Evolutionary conservation across 2,329 filamentous ascomycete genomes (phyloP), one percentile per base, ranked within the genome.

Genomic region (Diaporthe amygdali): DNA sequence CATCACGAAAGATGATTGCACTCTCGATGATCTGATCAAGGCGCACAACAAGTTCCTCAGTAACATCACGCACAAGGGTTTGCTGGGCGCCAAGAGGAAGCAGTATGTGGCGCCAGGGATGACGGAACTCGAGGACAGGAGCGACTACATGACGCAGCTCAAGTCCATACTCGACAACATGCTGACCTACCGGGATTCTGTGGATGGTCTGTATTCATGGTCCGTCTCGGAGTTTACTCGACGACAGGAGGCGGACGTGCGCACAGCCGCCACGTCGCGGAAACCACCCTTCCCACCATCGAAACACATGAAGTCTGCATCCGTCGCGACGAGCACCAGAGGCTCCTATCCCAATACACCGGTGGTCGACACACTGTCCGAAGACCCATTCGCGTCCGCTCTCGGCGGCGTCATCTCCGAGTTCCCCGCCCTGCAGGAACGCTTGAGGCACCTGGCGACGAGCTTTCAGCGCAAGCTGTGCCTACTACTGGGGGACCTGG

Each of bases 171-270:
- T 99, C 59, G 95, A 96, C 77, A 91, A 93, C 71, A 99, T 99
- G 95, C 91, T 99, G 47, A 89, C 90, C 47, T 99, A 98, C 82
- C 94, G 96, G 76, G 96, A 98, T 80, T 93, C 92, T 17, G 94
- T 99, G 46, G 96, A 99, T 78, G 94, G 94, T 0, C 88, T 99
- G 9, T 99, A 98, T 84, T 95, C 93, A 68, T 98, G 95, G 89
- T 95, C 93, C 66, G 94, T 98, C 9, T 94, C 95, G 0, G 96
- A 98, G 81, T 99, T 97, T 81, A 97, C 94, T 2, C 90, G 91
- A 61, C 90, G 94, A n/a, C 96, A 98, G 80, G 95, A 98, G 77
- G 89, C 91, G 25, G 92, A 92, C 72, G 92, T 95, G 2, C 91
- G 91, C 25, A 80, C 89, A 86, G 91, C 94, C 74, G 25, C 64